These are phyloP conservation scores for Geotrichum siamense DNA, from an alignment of 1,139 yeast species.

Conservation along the genomic window DNA sequence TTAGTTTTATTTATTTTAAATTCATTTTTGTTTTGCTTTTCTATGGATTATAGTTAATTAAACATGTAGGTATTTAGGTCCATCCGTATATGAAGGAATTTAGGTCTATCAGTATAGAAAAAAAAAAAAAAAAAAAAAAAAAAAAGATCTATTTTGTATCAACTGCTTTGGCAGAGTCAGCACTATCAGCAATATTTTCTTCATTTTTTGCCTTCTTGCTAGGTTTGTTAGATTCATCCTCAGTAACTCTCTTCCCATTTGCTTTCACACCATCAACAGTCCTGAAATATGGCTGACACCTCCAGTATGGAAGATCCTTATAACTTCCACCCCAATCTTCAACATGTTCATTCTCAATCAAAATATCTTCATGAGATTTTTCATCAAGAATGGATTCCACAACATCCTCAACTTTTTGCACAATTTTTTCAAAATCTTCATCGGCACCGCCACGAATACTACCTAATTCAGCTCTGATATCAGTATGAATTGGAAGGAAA, in stretches of 20 bases:
- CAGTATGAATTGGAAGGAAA: constrained; percentile 66
- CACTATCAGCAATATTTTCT: neutral
- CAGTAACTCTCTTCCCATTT: constrained; percentile 24
- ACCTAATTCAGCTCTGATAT: constrained; percentile 70
- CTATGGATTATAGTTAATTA: too few relatives aligned
- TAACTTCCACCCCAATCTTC: constrained; percentile 79
- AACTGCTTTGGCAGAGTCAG: too few relatives aligned
- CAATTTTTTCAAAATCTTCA: constrained; percentile 62
- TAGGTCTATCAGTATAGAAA: too few relatives aligned
- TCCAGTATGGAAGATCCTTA: constrained; percentile 87
- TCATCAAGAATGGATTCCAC: constrained; percentile 51
- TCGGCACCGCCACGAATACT: constrained; percentile 40
- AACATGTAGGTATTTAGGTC: too few relatives aligned
- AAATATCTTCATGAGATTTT: constrained; percentile 44
- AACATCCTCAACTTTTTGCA: constrained; percentile 54
- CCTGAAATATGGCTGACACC: constrained; percentile 93
- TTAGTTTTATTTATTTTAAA: too few relatives aligned
- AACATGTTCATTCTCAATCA: constrained; percentile 43
- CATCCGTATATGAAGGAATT: too few relatives aligned
- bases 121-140: too few relatives aligned
- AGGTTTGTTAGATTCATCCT: constrained; percentile 8
- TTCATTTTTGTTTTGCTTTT: too few relatives aligned
- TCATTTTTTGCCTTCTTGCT: constrained; percentile 4
- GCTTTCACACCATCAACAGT: constrained; percentile 58
- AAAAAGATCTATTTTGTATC: too few relatives aligned